These are phyloP conservation scores for Talaromyces borbonicus DNA, from an alignment of 495 filamentous ascomycete genomes.

Conservation along the genomic window DNA sequence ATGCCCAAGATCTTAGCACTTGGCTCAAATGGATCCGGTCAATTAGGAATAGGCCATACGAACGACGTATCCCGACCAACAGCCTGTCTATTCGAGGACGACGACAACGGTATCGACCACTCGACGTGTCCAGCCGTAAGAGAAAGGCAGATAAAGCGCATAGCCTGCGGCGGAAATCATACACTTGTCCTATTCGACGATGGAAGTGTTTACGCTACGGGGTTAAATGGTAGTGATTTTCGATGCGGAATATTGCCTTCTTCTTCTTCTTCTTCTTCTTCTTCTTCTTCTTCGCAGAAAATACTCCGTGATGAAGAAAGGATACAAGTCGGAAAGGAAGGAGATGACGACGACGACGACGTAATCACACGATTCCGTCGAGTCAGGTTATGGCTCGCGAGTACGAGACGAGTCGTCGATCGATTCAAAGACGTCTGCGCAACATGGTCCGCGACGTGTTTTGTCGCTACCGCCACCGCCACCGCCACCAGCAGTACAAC, in stretches of 20 bases:
- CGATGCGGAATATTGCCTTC: constrained; percentile 27
- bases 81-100: constrained; percentile 39
- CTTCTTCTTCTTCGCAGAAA: too few relatives aligned
- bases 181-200: constrained; percentile 56
- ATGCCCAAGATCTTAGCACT: constrained; percentile 59
- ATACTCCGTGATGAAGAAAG: too few relatives aligned
- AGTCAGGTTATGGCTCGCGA: constrained; percentile 13
- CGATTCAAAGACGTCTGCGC: constrained; percentile 43
- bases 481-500: neutral
- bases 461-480: constrained; percentile 23
- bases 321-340: neutral
- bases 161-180: constrained; percentile 80
- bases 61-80: constrained; percentile 64
- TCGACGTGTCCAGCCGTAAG: neutral
- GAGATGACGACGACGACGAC: neutral
- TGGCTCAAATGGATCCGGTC: constrained; percentile 84
- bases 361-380: constrained; percentile 17
- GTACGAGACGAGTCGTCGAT: constrained; percentile 5
- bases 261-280: too few relatives aligned
- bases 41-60: constrained; percentile 69
- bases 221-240: constrained; percentile 47
- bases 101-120: neutral
- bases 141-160: constrained; percentile 18
- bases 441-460: constrained; percentile 63
- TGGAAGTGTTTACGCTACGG: constrained; percentile 53